These are phyloP conservation scores for Diaporthe citri DNA, from an alignment of 2,329 filamentous ascomycete species.

Conservation along the genomic window DNA sequence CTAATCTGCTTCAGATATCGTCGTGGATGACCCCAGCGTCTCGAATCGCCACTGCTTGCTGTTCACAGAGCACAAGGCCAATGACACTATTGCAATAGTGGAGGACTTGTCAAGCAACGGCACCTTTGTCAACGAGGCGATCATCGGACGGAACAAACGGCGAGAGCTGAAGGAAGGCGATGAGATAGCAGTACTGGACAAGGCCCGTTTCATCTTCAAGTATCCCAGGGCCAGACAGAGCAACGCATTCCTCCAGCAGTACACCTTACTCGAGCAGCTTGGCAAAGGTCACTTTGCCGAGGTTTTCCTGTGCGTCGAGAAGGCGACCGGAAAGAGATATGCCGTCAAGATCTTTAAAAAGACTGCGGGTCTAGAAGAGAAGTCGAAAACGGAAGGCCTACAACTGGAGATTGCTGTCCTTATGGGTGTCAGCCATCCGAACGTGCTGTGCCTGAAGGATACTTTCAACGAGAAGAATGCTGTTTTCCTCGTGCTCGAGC, in stretches of 20 bases:
- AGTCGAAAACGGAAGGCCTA: slow-evolving; percentile 84
- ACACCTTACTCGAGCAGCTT: slow-evolving; percentile 84
- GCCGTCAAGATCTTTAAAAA: slow-evolving; percentile 97
- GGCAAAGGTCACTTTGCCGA: slow-evolving; percentile 97
- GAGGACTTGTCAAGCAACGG: slow-evolving; percentile 97
- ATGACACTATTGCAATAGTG: slow-evolving; percentile 75
- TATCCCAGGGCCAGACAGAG: slow-evolving; percentile 83
- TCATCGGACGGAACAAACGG: slow-evolving; percentile 92
- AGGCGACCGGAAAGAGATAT: slow-evolving; percentile 82
- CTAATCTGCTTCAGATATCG: slow-evolving; percentile 68
- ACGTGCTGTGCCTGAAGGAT: slow-evolving; percentile 92
- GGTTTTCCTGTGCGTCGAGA: slow-evolving; percentile 92
- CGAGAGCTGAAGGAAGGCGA: slow-evolving; percentile 90
- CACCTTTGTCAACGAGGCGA: slow-evolving; percentile 93
- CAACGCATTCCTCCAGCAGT: slow-evolving; percentile 87
- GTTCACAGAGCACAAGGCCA: slow-evolving; percentile 53
- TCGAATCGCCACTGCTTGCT: slow-evolving; percentile 83
- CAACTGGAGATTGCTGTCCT: slow-evolving; percentile 97
- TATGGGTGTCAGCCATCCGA: slow-evolving; percentile 97
- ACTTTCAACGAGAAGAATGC: slow-evolving; percentile 93
- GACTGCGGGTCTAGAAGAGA: slow-evolving; percentile 83
- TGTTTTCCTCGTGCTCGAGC: slow-evolving; percentile 90
- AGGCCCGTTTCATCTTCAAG: slow-evolving; percentile 89
- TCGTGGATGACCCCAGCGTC: slow-evolving; percentile 81
- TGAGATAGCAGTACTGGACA: slow-evolving; percentile 87